These are phyloP conservation scores for Hordeum marinum DNA, from an alignment of 176 grass and related monocot genomes.

Conservation along the genomic window DNA sequence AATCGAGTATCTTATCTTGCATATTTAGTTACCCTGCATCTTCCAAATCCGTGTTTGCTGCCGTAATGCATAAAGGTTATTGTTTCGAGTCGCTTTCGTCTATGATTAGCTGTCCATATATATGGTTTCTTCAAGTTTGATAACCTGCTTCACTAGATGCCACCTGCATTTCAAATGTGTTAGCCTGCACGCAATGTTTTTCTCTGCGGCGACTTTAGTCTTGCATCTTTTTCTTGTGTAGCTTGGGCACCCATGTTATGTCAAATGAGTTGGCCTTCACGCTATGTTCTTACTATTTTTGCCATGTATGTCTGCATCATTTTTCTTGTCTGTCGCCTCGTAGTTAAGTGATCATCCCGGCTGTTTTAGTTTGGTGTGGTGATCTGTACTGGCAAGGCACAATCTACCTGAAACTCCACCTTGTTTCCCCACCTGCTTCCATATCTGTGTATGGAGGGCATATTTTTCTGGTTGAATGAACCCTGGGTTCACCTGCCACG, in stretches of 20 bases:
- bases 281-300: not conserved
- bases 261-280: not conserved
- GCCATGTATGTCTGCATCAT: not conserved
- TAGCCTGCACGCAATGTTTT: not conserved
- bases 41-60: not conserved
- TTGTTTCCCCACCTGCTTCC: not conserved
- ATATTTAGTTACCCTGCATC: constrained; percentile 10
- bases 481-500: constrained; percentile 15
- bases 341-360: not conserved
- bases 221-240: constrained; percentile 5
- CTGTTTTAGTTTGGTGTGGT: not conserved
- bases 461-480: not conserved
- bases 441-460: not conserved
- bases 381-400: not conserved
- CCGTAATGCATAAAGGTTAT: constrained; percentile 9
- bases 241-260: not conserved
- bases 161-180: not conserved
- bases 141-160: constrained; percentile 6
- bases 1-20: not conserved
- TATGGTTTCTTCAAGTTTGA: constrained; percentile 12
- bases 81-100: not conserved
- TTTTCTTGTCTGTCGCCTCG: not conserved
- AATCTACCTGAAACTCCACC: not conserved
- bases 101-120: constrained; percentile 17
- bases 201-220: not conserved